Conservation (phyloP, 129 eudicot genomes). For the Chrysanthemum seticuspe region DNA sequence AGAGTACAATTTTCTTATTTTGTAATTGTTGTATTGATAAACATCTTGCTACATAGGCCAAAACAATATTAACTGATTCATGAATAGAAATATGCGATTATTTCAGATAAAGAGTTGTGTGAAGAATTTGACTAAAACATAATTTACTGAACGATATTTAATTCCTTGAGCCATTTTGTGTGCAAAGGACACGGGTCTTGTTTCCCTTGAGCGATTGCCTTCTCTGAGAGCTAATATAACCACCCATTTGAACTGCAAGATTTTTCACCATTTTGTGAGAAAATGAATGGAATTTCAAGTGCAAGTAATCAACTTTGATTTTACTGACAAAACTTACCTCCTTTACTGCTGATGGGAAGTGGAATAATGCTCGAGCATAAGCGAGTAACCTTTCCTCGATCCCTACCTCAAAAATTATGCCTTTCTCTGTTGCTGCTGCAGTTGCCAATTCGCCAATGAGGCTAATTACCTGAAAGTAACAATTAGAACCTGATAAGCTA, state of each 20-base stretch:
- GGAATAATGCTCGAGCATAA: slow-evolving; percentile 91
- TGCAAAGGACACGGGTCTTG: slow-evolving; percentile 93
- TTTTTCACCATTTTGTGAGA: background rate
- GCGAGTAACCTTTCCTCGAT: slow-evolving; percentile 78
- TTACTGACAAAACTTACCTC: slow-evolving; percentile 49
- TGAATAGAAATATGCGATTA: slow-evolving; percentile 6
- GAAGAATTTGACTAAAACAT: background rate
- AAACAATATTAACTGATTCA: background rate
- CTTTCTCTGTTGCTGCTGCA: slow-evolving; percentile 86
- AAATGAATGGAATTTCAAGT: background rate
- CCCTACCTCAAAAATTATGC: slow-evolving; percentile 59
- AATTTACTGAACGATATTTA: slow-evolving; percentile 44
- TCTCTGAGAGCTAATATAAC: slow-evolving; percentile 90
- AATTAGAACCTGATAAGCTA: too few relatives aligned
- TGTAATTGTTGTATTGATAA: background rate
- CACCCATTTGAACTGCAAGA: slow-evolving; percentile 90
- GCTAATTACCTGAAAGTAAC: slow-evolving; percentile 54
- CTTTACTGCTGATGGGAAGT: slow-evolving; percentile 98
- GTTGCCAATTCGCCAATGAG: slow-evolving; percentile 85
- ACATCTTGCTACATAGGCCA: too few relatives aligned
- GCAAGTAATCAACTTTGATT: background rate
- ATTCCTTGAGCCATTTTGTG: slow-evolving; percentile 86
- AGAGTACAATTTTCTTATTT: background rate
- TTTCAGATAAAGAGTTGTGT: slow-evolving; percentile 14
- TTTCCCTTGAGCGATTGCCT: slow-evolving; percentile 80